Base-by-base conservation (phyloP, 495 filamentous ascomycete species). In the Trichoderma asperelloides region DNA sequence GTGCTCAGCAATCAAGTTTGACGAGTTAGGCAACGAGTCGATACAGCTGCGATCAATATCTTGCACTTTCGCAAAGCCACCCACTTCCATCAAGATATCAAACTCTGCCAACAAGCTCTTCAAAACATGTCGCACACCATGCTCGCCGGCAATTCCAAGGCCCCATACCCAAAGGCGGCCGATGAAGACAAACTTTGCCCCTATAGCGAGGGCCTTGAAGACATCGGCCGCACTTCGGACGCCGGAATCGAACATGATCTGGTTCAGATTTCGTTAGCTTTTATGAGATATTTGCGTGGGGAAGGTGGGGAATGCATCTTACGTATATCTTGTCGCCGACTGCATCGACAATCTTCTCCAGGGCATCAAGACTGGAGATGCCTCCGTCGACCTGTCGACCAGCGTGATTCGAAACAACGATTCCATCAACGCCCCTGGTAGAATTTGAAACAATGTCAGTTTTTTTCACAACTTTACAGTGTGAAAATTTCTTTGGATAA, bases 61-160 rank as follows among this genome's bases (percentile, higher is more conserved):
- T n/a, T 75, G 72, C 15, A 88, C 71, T 25, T 75, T 74, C 33
- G 82, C 79, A 69, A 84, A 86, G 18, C 87, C 87, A n/a, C 80
- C 85, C n/a, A 85, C 81, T 47, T 81, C 84, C 83, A 89, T 85
- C 64, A 87, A 65, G 43, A 88, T 86, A 76, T 90, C 88, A 39
- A 90, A 84, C 64, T 90, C 87, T 0, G 86, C 86, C 62, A 91
- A 68, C 55, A 89, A 73, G 7, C 79, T 79, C 78, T 87, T 88
- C 80, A 89, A 79, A 1, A 89, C 85, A 77, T 89, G 86, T 0
- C 85, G 73, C 13, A 88, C 86, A 0, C 86, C 85, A 15, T 82
- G 71, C 73, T 90, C 85, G 18, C 86, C 88, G 70, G 80, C 81
- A 49, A 87, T 84, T 55, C 80, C 78, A 33, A 90, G 69, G 0